phyloP scores from a whole-genome alignment of 768 basidiomycete genomes.

The Cubamyces lactineus region DNA sequence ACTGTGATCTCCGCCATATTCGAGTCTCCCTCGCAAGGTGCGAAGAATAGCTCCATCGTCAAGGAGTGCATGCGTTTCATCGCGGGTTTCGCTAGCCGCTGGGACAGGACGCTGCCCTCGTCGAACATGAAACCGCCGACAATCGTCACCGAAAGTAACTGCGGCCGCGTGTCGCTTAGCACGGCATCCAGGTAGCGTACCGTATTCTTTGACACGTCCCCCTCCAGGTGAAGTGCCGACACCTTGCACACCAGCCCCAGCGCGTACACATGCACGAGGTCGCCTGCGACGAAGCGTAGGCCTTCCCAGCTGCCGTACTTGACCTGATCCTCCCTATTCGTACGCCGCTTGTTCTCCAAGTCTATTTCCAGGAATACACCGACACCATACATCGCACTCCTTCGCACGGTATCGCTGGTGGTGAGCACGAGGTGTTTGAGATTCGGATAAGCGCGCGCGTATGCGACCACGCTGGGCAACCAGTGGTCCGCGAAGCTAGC shows the following conservation, averaged over 20 bases:
- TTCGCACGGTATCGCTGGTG: background rate
- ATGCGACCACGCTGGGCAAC: slow-evolving; percentile 13
- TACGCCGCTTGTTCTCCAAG: background rate
- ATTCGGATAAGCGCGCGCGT: slow-evolving; percentile 13
- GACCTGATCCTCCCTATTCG: slow-evolving; percentile 10
- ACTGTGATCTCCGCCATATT: background rate
- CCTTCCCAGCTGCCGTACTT: slow-evolving; percentile 8
- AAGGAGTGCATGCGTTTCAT: slow-evolving; percentile 2
- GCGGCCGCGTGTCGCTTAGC: slow-evolving; percentile 6
- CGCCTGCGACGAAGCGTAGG: slow-evolving; percentile 12
- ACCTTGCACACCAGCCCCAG: slow-evolving; percentile 17
- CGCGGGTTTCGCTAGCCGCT: background rate
- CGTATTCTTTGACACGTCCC: background rate
- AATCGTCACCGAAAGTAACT: background rate
- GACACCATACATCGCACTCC: background rate
- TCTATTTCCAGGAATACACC: background rate
- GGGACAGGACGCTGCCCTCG: background rate
- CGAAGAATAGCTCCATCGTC: slow-evolving; percentile 3
- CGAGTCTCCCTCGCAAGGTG: background rate
- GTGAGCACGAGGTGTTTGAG: slow-evolving; percentile 12
- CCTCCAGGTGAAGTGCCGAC: slow-evolving; percentile 3
- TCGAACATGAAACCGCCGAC: background rate
- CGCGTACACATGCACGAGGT: slow-evolving; percentile 5
- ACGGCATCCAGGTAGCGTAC: background rate
- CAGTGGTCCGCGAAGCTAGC: background rate